phyloP scores from a whole-genome alignment of 2,329 filamentous ascomycete species.

The Alternaria rosae region DNA sequence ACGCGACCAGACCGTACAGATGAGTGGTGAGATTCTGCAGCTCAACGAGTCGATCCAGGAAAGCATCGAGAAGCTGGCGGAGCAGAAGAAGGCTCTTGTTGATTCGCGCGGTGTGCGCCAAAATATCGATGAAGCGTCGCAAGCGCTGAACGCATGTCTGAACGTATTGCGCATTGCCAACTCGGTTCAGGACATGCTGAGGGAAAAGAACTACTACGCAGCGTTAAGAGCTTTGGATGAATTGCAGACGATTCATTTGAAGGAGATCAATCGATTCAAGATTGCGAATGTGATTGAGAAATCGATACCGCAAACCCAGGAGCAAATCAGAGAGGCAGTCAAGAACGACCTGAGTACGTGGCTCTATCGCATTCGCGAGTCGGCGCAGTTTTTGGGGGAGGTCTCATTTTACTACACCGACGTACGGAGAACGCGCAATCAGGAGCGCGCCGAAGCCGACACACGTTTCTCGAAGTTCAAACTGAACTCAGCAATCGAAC shows the following conservation, averaged over 20 bases:
- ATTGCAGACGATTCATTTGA: conserved; percentile 93
- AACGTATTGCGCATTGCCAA: conserved; percentile 93
- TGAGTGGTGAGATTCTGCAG: conserved; percentile 90
- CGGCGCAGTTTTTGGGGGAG: conserved; percentile 93
- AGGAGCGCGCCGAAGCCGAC: conserved; percentile 79
- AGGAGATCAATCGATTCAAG: conserved; percentile 92
- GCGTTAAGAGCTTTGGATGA: conserved; percentile 94
- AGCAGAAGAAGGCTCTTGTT: conserved; percentile 92
- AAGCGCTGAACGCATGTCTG: conserved; percentile 87
- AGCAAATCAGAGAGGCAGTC: conserved; percentile 92
- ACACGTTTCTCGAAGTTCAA: conserved; percentile 82
- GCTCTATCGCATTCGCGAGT: conserved; percentile 93
- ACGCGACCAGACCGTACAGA: conserved; percentile 83
- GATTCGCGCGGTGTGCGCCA: conserved; percentile 91
- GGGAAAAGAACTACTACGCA: conserved; percentile 94
- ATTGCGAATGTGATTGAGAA: conserved; percentile 95
- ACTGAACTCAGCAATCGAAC: conserved; percentile 92
- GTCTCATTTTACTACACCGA: conserved; percentile 97
- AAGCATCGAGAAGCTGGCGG: conserved; percentile 91
- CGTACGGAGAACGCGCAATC: conserved; percentile 80
- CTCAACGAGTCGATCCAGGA: conserved; percentile 94
- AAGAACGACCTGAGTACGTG: conserved; percentile 98
- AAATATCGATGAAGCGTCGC: conserved; percentile 92
- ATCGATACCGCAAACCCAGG: conserved; percentile 91
- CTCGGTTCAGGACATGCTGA: conserved; percentile 88